Evolutionary conservation across 139 green algal genomes (phyloP), one percentile per base, ranked within the genome.

Genomic region (Diplosphaera chodatii): DNA sequence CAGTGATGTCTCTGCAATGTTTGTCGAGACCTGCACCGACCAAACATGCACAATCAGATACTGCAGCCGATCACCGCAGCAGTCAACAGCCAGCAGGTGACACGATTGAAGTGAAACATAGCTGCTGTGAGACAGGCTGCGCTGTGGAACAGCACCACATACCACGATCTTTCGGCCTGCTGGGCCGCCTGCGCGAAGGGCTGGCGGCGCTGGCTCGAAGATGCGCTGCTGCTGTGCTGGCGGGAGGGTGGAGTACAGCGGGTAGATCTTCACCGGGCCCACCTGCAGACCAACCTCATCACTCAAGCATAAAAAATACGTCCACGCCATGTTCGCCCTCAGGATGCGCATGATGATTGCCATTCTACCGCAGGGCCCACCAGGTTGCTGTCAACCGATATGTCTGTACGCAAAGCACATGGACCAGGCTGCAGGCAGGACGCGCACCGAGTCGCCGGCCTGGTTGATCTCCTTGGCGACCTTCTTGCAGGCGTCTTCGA

Each of bases 1-100:
- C 20, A 99, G 89, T 5, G 93, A 98, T 18, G 95, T 99, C 81
- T 99, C 95, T 0, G 95, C 95, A 63, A 99, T 99, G 85, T 99
- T 99, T 68, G 95, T 99, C 29, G 92, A 97, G 21, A 98, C 84
- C 48, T 59, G 48, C 48, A 59, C 13, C 48, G 3, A 25, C 37
- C 8, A 3, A 59, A 18, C 13, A 48, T 48, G 37, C 37, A 10
- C 37, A 48, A 10, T 48, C 37, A 48, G 10, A 6, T 10, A 48
- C 37, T 48, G 8, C 6, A 20, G 8, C 37, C 10, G 37, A 6
- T 6, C 37, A 48, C n/a, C n/a, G n/a, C n/a, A n/a, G n/a, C n/a
- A n/a, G n/a, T n/a, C n/a, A n/a, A n/a, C n/a, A n/a, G n/a, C n/a
- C n/a, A n/a, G n/a, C n/a, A n/a, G n/a, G n/a, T n/a, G n/a, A n/a